These are phyloP conservation scores for Boletus pseudopeckii DNA, from an alignment of 768 basidiomycete genomes.

Conservation along the genomic window DNA sequence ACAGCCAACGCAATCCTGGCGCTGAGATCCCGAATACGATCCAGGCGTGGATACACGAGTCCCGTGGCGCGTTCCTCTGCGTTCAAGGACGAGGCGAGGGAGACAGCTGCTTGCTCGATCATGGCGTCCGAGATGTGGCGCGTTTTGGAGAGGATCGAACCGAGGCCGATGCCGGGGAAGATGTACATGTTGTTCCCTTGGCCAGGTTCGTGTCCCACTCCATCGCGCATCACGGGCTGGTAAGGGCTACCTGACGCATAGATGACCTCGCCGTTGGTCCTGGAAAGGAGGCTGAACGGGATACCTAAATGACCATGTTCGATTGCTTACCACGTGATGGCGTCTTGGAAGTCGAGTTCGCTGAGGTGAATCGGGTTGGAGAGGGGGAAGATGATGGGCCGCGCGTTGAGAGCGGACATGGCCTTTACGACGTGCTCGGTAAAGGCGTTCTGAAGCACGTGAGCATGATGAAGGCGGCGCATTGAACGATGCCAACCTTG, in stretches of 20 bases:
- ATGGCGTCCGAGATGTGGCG: conserved; percentile 62
- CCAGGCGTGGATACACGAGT: conserved; percentile 67
- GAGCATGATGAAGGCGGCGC: not conserved
- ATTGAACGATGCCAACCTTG: conserved; percentile 22
- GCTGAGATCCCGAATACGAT: conserved; percentile 64
- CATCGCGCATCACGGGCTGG: conserved; percentile 45
- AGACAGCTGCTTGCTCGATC: conserved; percentile 64
- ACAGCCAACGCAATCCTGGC: conserved; percentile 60
- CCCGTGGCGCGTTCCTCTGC: conserved; percentile 51
- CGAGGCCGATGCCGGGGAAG: conserved; percentile 61
- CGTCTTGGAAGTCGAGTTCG: conserved; percentile 60
- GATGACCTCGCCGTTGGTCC: conserved; percentile 63
- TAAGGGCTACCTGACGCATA: conserved; percentile 78
- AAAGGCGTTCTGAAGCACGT: conserved; percentile 48
- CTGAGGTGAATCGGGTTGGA: conserved; percentile 66
- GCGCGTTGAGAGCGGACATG: conserved; percentile 61
- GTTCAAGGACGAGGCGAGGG: conserved; percentile 55
- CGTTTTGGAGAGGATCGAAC: conserved; percentile 55
- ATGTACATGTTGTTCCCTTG: conserved; percentile 85
- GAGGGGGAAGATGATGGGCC: conserved; percentile 80
- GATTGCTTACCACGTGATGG: conserved; percentile 48
- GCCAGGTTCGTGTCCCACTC: conserved; percentile 54
- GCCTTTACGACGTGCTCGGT: conserved; percentile 55
- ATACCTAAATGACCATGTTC: not conserved
- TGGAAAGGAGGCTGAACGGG: conserved; percentile 16